phyloP scores from a whole-genome alignment of 1,139 yeast genomes.

The Saccharomyces hybrid region DNA sequence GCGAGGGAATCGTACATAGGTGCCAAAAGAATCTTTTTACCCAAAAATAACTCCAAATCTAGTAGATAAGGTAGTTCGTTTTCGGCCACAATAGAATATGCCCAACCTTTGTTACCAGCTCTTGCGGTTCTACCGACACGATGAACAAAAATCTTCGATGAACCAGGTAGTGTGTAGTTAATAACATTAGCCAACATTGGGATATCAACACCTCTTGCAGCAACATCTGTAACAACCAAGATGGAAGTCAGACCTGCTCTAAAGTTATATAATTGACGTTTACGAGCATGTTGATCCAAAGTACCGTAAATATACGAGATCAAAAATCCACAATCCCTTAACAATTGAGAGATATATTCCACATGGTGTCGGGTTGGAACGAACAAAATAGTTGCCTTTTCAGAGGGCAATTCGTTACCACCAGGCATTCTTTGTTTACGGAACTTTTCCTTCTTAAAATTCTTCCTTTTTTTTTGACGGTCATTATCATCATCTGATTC shows the following conservation, averaged over 20 bases:
- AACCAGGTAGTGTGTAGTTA: conserved; percentile 82
- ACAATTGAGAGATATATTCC: conserved; percentile 67
- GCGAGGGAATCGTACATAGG: conserved; percentile 59
- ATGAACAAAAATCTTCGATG: conserved; percentile 89
- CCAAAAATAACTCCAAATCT: conserved; percentile 85
- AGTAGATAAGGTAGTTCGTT: conserved; percentile 81
- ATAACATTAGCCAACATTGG: conserved; percentile 92
- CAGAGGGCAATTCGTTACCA: conserved; percentile 77
- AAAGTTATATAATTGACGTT: conserved; percentile 78
- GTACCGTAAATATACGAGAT: conserved; percentile 90
- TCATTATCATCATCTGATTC: conserved; percentile 39
- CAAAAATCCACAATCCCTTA: conserved; percentile 74
- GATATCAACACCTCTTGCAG: conserved; percentile 98
- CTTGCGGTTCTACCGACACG: conserved; percentile 99
- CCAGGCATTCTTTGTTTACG: conserved; percentile 59
- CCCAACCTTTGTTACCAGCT: conserved; percentile 98
- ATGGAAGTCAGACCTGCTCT: conserved; percentile 74
- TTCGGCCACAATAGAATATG: conserved; percentile 80
- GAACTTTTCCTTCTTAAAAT: conserved; percentile 35
- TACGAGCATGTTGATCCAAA: conserved; percentile 90
- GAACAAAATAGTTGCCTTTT: conserved; percentile 79
- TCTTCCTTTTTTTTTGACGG: conserved; percentile 31
- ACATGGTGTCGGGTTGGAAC: conserved; percentile 98
- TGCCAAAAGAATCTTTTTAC: conserved; percentile 67
- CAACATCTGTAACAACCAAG: conserved; percentile 94